phyloP scores from a whole-genome alignment of 768 basidiomycete genomes.

The Peribolospora kevripleyi region DNA sequence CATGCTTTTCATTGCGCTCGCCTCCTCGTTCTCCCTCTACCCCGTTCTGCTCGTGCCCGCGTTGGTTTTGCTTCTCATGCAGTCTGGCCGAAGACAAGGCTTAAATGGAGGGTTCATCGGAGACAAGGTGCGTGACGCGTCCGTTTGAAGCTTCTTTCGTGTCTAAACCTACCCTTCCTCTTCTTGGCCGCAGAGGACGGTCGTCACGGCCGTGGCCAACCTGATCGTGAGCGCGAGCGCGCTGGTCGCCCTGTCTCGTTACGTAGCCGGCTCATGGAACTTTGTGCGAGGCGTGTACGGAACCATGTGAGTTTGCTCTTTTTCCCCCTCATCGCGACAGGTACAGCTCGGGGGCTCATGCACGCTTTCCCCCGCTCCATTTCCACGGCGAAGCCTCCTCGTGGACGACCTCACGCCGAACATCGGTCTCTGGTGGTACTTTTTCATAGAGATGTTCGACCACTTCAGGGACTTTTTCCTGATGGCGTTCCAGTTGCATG shows the following conservation, averaged over 20 bases:
- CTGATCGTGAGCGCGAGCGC: slow-evolving; percentile 28
- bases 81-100: slow-evolving; percentile 30
- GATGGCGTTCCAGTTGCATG: slow-evolving; percentile 71
- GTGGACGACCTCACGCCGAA: slow-evolving; percentile 83
- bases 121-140: slow-evolving; percentile 19
- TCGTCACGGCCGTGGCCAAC: slow-evolving; percentile 25
- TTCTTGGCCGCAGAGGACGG: not conserved
- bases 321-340: not conserved
- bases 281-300: slow-evolving; percentile 9
- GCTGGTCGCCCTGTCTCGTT: not conserved
- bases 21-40: slow-evolving; percentile 47
- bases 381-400: slow-evolving; percentile 30
- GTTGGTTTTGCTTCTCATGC: slow-evolving; percentile 33
- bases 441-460: slow-evolving; percentile 99
- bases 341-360: not conserved
- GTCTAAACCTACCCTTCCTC: too few species aligned
- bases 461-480: slow-evolving; percentile 90
- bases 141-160: slow-evolving; percentile 23
- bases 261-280: slow-evolving; percentile 8
- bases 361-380: not conserved
- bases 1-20: slow-evolving; percentile 42
- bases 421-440: slow-evolving; percentile 93
- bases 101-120: too few species aligned
- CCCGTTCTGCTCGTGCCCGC: slow-evolving; percentile 44
- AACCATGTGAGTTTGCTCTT: slow-evolving; percentile 5